phyloP scores from a whole-genome alignment of 2,329 filamentous ascomycete species.

The Pseudopyricularia cyperi region DNA sequence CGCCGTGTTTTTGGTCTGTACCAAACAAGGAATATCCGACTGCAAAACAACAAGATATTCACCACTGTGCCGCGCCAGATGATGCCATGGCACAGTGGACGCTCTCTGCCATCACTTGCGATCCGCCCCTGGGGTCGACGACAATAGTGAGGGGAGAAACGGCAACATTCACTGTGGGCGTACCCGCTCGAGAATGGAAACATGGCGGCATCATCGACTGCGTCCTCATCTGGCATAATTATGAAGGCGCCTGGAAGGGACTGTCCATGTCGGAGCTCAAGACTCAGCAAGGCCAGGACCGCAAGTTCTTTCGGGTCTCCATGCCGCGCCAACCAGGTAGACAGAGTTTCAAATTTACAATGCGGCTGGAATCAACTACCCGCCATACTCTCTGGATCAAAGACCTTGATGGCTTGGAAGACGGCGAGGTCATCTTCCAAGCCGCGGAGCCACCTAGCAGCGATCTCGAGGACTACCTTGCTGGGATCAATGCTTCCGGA shows the following conservation, averaged over 20 bases:
- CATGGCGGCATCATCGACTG: background rate
- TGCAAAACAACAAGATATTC: too few species aligned
- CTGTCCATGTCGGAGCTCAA: background rate
- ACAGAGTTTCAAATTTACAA: slow-evolving; percentile 58
- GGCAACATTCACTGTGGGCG: background rate
- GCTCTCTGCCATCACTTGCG: background rate
- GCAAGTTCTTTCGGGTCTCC: slow-evolving; percentile 17
- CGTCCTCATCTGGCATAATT: background rate
- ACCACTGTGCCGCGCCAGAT: too few species aligned
- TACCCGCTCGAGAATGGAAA: background rate
- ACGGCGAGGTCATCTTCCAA: slow-evolving; percentile 42
- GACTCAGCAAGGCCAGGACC: background rate
- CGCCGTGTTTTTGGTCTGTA: too few species aligned
- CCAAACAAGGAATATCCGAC: too few species aligned
- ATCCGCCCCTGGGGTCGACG: background rate
- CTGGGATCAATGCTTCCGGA: slow-evolving; percentile 36
- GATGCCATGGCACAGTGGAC: background rate
- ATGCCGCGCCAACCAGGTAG: background rate
- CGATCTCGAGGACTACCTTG: slow-evolving; percentile 33
- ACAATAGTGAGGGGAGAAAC: background rate
- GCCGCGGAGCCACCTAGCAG: slow-evolving; percentile 12
- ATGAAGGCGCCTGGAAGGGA: background rate
- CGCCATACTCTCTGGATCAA: slow-evolving; percentile 57
- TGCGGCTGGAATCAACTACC: slow-evolving; percentile 35
- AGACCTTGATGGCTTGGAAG: slow-evolving; percentile 47